phyloP scores from a whole-genome alignment of 2,329 filamentous ascomycete genomes.

The Eutypa lata region DNA sequence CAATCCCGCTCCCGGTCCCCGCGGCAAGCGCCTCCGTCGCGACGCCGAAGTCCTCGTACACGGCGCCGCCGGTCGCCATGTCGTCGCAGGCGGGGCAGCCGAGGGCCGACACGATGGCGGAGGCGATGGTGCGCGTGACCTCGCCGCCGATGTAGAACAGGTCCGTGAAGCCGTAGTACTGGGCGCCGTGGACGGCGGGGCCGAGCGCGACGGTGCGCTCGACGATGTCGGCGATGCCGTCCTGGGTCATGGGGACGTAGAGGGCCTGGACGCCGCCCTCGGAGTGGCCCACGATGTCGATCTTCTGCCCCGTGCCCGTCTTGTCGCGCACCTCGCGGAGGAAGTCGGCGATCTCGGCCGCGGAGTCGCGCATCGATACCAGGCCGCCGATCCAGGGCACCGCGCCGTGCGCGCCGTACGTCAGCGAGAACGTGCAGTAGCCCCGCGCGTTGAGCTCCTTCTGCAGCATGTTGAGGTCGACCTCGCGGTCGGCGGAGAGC shows the following conservation, averaged over 20 bases:
- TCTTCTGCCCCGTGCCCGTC: conserved; percentile 30
- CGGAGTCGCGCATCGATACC: conserved; percentile 32
- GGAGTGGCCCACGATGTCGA: conserved; percentile 41
- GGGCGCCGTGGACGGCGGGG: conserved; percentile 24
- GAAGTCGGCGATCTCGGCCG: conserved; percentile 36
- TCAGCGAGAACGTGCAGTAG: conserved; percentile 39
- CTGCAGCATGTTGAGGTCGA: conserved; percentile 24
- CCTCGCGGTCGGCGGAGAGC: conserved; percentile 18
- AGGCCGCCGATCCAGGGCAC: conserved; percentile 37
- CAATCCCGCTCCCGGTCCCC: conserved; percentile 11
- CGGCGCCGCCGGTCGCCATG: conserved; percentile 19
- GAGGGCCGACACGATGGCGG: conserved; percentile 12
- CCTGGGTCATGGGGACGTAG: conserved; percentile 25
- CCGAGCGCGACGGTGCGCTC: conserved; percentile 22
- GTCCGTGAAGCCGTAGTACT: conserved; percentile 25
- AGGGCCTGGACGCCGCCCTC: conserved; percentile 39
- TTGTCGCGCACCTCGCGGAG: conserved; percentile 31
- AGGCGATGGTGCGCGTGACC: conserved; percentile 16
- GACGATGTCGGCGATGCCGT: conserved; percentile 20
- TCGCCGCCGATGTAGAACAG: conserved; percentile 24
- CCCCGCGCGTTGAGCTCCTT: conserved; percentile 26
- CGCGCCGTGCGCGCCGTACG: conserved; percentile 36
- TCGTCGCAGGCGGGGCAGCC: conserved; percentile 26
- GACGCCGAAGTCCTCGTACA: conserved; percentile 14
- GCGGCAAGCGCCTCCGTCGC: no score